Evolutionary conservation across 495 filamentous ascomycete species (phyloP), one percentile per base, ranked within the genome.

Genomic region (Letharia lupina): DNA sequence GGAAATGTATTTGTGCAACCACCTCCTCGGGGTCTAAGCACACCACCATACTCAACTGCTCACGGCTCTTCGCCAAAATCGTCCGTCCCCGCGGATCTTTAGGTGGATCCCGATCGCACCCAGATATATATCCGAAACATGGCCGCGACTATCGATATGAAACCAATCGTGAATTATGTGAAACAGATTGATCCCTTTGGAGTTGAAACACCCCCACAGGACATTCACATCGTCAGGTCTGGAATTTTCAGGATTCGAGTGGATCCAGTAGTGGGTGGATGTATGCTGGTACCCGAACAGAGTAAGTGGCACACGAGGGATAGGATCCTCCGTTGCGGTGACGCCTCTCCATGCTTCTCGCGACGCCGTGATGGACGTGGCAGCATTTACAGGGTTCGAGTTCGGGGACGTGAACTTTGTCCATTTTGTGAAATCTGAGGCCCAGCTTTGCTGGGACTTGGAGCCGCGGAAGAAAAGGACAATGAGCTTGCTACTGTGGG

Each of bases 381-480:
- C 86, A 89, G 60, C 70, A 77, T 9, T 67, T 35, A 70, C 83
- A 85, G n/a, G n/a, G n/a, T n/a, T n/a, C n/a, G 56, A 80, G 72
- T 11, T 71, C 70, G 28, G 40, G 33, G 48, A 73, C 74, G 56
- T 75, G 58, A 12, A 69, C 69, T 18, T 70, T 39, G 39, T 40
- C 63, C 63, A 82, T 76, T 63, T 82, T n/a, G n/a, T 78, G 69
- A 82, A 74, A 72, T 92, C 81, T 18, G 83, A 77, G 52, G 91
- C 77, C 84, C 84, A 92, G 73, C 86, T 92, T 18, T 77, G 75
- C 41, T 86, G 28, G 18, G 82, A 84, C n/a, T 76, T 67, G 42
- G 81, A 82, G 64, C 91, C 91, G 39, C 86, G 83, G 79, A 91
- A 87, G 20, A 86, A 80, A 45, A 91, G 74, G 41, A 92, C 84